These are phyloP conservation scores for Linnemannia hyalina DNA, from an alignment of 192 early-diverging fungal genomes.

Conservation along the genomic window DNA sequence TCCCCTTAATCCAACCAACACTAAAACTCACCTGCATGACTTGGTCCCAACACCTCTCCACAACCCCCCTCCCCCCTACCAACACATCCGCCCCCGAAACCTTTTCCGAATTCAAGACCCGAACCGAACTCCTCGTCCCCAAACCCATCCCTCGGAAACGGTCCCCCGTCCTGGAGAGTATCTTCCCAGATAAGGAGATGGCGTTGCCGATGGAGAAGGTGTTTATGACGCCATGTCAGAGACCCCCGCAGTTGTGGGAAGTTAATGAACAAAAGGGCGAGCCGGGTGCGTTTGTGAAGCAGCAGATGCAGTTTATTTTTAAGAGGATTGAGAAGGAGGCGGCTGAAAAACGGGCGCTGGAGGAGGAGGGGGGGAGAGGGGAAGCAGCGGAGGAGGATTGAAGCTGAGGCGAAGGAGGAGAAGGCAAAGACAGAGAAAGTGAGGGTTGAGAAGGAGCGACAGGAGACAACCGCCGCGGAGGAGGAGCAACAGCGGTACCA, in stretches of 20 bases:
- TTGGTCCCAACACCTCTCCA: background rate
- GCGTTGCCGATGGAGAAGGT: conserved; percentile 1
- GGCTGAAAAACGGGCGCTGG: background rate
- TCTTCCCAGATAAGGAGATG: background rate
- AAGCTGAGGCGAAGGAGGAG: background rate
- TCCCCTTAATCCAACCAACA: background rate
- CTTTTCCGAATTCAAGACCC: background rate
- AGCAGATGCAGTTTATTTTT: conserved; percentile 15
- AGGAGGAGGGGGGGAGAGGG: background rate
- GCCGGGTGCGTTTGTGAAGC: conserved; percentile 22
- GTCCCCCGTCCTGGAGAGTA: conserved; percentile 11
- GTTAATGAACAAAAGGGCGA: conserved; percentile 11
- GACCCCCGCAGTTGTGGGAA: conserved; percentile 29
- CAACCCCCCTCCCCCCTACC: background rate
- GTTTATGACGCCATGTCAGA: conserved; percentile 29
- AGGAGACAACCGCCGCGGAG: background rate
- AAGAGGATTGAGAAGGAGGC: background rate
- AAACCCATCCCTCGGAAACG: background rate
- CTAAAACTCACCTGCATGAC: background rate
- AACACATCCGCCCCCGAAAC: background rate
- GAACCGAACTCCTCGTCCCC: background rate
- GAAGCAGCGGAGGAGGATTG: background rate
- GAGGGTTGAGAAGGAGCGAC: background rate
- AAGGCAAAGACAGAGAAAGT: background rate
- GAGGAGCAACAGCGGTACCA: background rate